A percentile compares a stretch with the other conserved stretches of the same genome.
phyloP scores from a whole-genome alignment of 495 filamentous ascomycete genomes.

The Xylaria telfairii region DNA sequence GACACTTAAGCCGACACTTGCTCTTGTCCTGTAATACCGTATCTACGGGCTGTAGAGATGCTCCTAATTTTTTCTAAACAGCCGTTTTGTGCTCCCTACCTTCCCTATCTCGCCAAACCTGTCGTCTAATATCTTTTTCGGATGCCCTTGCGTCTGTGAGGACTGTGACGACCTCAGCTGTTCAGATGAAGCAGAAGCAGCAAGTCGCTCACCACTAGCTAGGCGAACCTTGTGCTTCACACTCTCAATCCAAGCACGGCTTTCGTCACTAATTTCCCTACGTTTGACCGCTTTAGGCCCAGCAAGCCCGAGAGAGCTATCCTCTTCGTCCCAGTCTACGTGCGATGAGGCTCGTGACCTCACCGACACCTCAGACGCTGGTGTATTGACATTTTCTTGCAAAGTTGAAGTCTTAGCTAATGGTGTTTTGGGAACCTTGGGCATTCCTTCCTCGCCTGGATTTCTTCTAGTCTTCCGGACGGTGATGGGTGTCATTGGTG shows the following conservation, averaged over 20 bases:
- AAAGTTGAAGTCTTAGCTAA: conserved; percentile 25
- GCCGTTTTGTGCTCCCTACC: conserved; percentile 61
- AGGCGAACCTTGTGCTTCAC: conserved; percentile 70
- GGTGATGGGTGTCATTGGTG: conserved; percentile 47
- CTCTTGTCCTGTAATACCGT: not conserved
- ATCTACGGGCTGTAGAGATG: conserved; percentile 33
- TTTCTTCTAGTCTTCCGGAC: conserved; percentile 58
- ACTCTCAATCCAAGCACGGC: conserved; percentile 73
- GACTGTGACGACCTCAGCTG: conserved; percentile 22
- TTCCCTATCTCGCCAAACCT: conserved; percentile 66
- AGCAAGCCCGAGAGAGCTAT: conserved; percentile 64
- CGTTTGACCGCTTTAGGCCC: conserved; percentile 64
- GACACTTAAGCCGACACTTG: not conserved
- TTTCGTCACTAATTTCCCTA: conserved; percentile 66
- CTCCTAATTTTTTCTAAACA: conserved; percentile 55
- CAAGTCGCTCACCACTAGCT: conserved; percentile 54
- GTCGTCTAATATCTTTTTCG: conserved; percentile 36
- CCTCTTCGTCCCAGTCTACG: conserved; percentile 61
- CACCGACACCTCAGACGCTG: conserved; percentile 38
- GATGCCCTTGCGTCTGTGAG: conserved; percentile 33
- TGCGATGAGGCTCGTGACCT: conserved; percentile 51
- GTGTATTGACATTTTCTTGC: conserved; percentile 34
- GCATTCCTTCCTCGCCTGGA: conserved; percentile 37
- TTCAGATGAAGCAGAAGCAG: conserved; percentile 24
- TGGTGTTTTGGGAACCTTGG: conserved; percentile 46